Evolutionary conservation across 2,329 filamentous ascomycete species (phyloP).

Genomic region (Magnaporthiopsis rhizophila): DNA sequence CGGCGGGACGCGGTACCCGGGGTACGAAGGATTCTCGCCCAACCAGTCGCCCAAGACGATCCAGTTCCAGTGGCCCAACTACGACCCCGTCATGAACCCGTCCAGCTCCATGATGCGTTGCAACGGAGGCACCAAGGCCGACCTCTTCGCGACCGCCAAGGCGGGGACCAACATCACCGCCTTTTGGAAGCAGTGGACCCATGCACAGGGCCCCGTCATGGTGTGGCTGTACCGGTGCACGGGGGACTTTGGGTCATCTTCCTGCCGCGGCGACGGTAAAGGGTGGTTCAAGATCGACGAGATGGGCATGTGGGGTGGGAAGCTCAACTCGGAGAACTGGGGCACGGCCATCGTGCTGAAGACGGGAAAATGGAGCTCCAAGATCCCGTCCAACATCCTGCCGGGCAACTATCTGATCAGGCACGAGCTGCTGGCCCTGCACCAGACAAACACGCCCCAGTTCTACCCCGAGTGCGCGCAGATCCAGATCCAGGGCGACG

Average conservation of each 20-base stretch:
- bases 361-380: constrained; percentile 38
- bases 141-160: constrained; percentile 33
- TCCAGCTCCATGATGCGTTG: constrained; percentile 44
- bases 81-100: constrained; percentile 44
- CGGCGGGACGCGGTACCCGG: constrained; percentile 19
- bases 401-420: constrained; percentile 48
- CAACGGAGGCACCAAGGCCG: constrained; percentile 44
- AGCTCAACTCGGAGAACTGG: constrained; percentile 28
- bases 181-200: constrained; percentile 49
- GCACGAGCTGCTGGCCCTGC: constrained; percentile 48
- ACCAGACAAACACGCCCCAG: constrained; percentile 42
- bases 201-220: constrained; percentile 50
- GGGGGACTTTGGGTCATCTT: constrained; percentile 30
- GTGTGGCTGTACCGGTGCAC: constrained; percentile 49
- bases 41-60: constrained; percentile 40
- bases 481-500: constrained; percentile 39
- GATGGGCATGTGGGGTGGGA: constrained; percentile 26
- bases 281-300: constrained; percentile 55
- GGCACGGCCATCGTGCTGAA: constrained; percentile 36
- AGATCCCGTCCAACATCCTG: constrained; percentile 38
- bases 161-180: constrained; percentile 41
- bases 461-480: constrained; percentile 52
- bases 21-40: constrained; percentile 41
- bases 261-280: constrained; percentile 41
- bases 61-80: constrained; percentile 49